Base-by-base conservation (phyloP, 31 red algal species). In the Asparagopsis taxiformis region DNA sequence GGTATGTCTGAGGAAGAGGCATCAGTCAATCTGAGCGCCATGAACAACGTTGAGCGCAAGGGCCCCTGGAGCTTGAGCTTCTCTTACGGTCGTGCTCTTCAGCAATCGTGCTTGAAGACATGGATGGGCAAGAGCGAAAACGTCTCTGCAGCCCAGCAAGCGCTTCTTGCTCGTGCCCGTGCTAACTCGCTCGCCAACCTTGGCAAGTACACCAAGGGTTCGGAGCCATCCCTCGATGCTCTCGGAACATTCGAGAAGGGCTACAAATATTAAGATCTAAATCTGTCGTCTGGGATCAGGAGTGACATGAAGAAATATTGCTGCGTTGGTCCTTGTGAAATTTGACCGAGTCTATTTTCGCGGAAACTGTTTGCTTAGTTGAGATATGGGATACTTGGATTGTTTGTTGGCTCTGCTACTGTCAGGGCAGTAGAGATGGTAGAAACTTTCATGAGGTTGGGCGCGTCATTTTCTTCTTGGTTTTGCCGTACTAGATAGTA, bases 1-100 rank as follows among this genome's bases (percentile, higher is more conserved):
- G 95, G 95, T 58, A 94, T 98, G 85, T 90, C 95, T 0, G 95
- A 98, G 83, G 95, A 98, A 48, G 95, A 98, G 52, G 90, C 95
- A 31, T 90, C 90, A 19, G 52, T 98, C 80, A 88, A 98, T 71
- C 89, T 98, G 15, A 94, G 80, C 70, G 95, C 66, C 16, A 93
- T 98, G 90, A 98, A 98, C 84, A 68, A 33, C 17, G 74, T 93
- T 22, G 28, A 72, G 61, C 89, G 95, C n/a, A 90, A 91, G 69
- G 95, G 95, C 28, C 95, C 95, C 13, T 98, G 95, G 95, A 70
- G 75, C 34, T 55, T 98, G 22, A 89, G 85, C 74, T 98, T 98
- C 87, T 94, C 91, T 3, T 98, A 91, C 79, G 91, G 95, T 11
- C 90, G 95, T 30, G 95, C 95, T 20, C 65, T 98, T 33, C 95